Base-by-base conservation (phyloP, 23 red algal genomes). In the Cyanidium caldarium region DNA sequence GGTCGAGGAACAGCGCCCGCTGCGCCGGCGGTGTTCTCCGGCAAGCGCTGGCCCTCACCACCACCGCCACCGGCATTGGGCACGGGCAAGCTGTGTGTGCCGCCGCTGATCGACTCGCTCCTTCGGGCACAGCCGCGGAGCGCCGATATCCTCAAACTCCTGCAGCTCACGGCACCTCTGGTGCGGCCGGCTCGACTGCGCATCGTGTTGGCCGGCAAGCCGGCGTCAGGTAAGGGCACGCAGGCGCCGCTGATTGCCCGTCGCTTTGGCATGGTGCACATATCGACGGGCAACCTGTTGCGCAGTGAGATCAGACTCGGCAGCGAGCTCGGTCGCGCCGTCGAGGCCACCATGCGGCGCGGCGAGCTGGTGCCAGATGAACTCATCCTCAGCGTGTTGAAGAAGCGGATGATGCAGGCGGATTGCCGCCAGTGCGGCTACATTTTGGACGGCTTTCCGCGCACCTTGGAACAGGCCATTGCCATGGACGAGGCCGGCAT, bases 401-500 rank as follows among this genome's bases (percentile, higher is more conserved):
- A 56, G 33, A 70, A 23, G 15, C 65, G 77, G 20, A 40, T 80
- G 16, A 0, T 36, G 23, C 66, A 80, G 44, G 38, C 56, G 35
- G 77, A 80, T 42, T 80, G 77, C 29, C 46, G 38, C 21, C 39
- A 44, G 0, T 14, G 34, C 2, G 77, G 77, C n/a, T 80, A 46
- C 38, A 80, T 80, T 35, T 46, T 80, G 40, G 77, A 80, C 39
- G 77, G 77, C 17, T 80, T 80, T 37, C 77, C 77, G 13, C 58
- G 77, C 39, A 71, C 58, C 17, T 2, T 17, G 1, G 33, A 35
- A 13, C 77, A 80, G 69, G 65, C 40, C 16, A 3, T 42, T 15
- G 5, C 20, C 12, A 68, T 80, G 65, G 31, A 38, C 14, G 2
- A 5, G 34, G 19, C 65, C 38, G 40, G 34, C 41, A 46, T 80